Evolutionary conservation across 2,329 filamentous ascomycete species (phyloP).

Genomic region (Tricladium varicosporioides): DNA sequence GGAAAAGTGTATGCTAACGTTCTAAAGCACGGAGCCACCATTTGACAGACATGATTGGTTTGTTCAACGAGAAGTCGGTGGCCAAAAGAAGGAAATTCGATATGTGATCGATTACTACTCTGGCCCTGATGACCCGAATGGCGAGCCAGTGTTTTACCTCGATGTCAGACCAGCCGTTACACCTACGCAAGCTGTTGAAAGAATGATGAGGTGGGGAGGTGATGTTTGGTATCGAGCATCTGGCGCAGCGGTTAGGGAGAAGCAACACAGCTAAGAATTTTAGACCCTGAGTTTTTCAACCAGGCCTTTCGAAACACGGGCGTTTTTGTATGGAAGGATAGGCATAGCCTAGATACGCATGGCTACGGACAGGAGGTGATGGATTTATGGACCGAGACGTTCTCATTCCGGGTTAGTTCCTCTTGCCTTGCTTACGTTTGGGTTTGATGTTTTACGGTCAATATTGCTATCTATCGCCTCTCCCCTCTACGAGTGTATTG

Average conservation of each 20-base stretch:
- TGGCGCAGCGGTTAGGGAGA: conserved; percentile 30
- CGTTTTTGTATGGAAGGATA: not conserved
- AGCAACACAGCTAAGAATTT: conserved; percentile 12
- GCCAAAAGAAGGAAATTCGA: conserved; percentile 72
- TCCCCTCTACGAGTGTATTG: conserved; percentile 18
- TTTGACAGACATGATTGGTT: conserved; percentile 99
- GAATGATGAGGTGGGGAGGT: conserved; percentile 83
- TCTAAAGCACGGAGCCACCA: conserved; percentile 70
- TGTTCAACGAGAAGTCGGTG: conserved; percentile 69
- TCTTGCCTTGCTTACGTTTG: conserved; percentile 1
- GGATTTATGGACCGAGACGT: not conserved
- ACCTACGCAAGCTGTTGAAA: conserved; percentile 75
- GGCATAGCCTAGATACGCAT: not conserved
- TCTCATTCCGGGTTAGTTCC: conserved; percentile 1
- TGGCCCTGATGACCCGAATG: conserved; percentile 68
- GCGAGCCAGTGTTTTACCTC: conserved; percentile 92
- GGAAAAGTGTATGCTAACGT: conserved; percentile 13
- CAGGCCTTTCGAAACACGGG: not conserved
- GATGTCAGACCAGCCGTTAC: conserved; percentile 90
- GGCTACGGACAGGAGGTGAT: not conserved
- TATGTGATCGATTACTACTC: conserved; percentile 98
- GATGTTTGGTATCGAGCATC: conserved; percentile 76
- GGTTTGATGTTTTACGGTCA: conserved; percentile 2
- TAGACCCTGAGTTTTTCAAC: not conserved
- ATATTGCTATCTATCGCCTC: conserved; percentile 9